Conservation (phyloP, 2,329 filamentous ascomycete genomes). For the Ceratocystis smalleyi region DNA sequence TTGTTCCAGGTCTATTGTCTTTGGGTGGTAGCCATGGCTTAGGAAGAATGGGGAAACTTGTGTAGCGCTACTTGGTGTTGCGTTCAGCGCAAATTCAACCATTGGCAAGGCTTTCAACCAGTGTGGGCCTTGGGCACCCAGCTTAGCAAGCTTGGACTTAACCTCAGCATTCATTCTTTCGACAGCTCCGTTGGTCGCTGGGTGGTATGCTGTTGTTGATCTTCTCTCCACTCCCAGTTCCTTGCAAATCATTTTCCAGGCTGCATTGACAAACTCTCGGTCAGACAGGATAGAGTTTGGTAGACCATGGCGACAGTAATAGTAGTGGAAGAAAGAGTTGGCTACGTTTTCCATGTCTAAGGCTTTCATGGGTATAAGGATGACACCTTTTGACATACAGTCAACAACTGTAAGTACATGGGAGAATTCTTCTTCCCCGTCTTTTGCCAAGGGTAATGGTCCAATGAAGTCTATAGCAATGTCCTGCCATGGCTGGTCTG, state of each 20-base stretch:
- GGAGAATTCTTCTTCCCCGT: not conserved
- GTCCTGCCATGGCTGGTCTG: too few relatives aligned
- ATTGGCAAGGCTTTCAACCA: too few relatives aligned
- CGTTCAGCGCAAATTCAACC: too few relatives aligned
- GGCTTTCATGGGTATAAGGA: not conserved
- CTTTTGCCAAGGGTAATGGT: not conserved
- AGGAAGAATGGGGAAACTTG: too few relatives aligned
- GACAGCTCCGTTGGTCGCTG: not conserved
- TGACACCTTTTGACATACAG: not conserved
- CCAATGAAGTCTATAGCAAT: not conserved
- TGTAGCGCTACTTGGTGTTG: too few relatives aligned
- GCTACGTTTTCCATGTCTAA: not conserved
- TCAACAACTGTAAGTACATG: not conserved
- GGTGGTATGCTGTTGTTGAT: not conserved
- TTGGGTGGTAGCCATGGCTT: too few relatives aligned
- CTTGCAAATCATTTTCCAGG: not conserved
- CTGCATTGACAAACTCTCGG: not conserved
- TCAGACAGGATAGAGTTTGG: not conserved
- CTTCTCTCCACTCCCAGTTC: not conserved
- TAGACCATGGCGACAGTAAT: not conserved
- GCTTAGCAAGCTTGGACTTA: too few relatives aligned
- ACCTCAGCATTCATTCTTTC: too few relatives aligned
- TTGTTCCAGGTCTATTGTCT: too few relatives aligned
- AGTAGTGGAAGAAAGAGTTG: not conserved
- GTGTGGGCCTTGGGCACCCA: too few relatives aligned